Evolutionary conservation across 1,139 yeast species (phyloP).

Genomic region (Geotrichum fermentans): DNA sequence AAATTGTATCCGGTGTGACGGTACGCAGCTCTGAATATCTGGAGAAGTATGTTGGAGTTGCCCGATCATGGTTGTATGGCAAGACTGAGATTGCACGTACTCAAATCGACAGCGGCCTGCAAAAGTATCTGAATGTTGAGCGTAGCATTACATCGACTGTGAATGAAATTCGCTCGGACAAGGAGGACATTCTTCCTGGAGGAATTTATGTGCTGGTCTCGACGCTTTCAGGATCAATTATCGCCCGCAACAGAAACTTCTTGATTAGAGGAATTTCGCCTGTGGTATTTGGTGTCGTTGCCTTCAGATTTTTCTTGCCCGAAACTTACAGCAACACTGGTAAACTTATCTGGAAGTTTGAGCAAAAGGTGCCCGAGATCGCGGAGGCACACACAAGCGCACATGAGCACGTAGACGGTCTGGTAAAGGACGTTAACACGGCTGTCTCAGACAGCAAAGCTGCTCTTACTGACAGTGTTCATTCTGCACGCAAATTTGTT

Average conservation of each 20-base stretch:
- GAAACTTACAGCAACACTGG: conserved; percentile 64
- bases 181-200: conserved; percentile 75
- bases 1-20: conserved; percentile 52
- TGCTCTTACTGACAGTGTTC: conserved; percentile 41
- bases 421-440: conserved; percentile 45
- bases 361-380: conserved; percentile 59
- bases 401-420: conserved; percentile 44
- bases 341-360: conserved; percentile 58
- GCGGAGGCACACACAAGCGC: conserved; percentile 60
- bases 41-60: conserved; percentile 47
- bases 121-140: conserved; percentile 56
- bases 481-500: conserved; percentile 45
- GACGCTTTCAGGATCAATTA: conserved; percentile 71
- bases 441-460: conserved; percentile 37
- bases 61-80: conserved; percentile 42
- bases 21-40: conserved; percentile 50
- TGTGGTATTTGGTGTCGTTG: conserved; percentile 57
- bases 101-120: conserved; percentile 43
- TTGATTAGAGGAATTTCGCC: conserved; percentile 60
- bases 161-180: conserved; percentile 62
- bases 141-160: conserved; percentile 61
- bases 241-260: conserved; percentile 66
- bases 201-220: conserved; percentile 66
- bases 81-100: conserved; percentile 36
- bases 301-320: conserved; percentile 75